Base-by-base conservation (phyloP, 2,329 filamentous ascomycete genomes). In the Byssochlamys sp. region DNA sequence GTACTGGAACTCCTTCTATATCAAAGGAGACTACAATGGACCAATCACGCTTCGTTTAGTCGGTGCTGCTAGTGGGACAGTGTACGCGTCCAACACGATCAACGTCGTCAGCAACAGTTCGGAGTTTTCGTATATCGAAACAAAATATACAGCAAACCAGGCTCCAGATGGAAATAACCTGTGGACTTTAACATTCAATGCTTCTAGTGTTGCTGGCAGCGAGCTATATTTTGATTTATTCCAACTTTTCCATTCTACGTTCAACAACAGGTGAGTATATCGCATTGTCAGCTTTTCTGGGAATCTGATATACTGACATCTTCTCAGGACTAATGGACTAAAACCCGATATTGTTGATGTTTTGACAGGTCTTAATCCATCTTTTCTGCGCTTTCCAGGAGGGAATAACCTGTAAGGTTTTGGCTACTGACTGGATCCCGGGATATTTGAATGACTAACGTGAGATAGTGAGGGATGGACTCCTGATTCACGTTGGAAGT, bases 161-260 rank as follows among this genome's bases (percentile, higher is more conserved):
- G 60, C 69, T n/a, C 59, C 68, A 2, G 60, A 69, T 55, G 60
- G 72, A 4, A 80, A 81, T 66, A 82, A 82, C 62, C 79, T 77
- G 0, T 78, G 81, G 56, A 71, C 73, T 1, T 68, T 82, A 54
- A 80, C 77, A 2, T 79, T 80, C 33, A 77, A 81, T 65, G 70
- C 74, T 14, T 69, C 71, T 7, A 69, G 73, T 59, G 69, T 73
- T 24, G 67, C 69, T 5, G 69, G 68, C 4, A 71, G 71, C 31
- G 73, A 73, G 0, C 68, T 80, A 7, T 75, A 80, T 62, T 81
- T 83, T 67, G 77, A 78, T 58, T 66, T 82, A 19, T 77, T 82
- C 59, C 78, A 76, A 54, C 66, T 82, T 39, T 82, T 81, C 67
- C 78, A 78, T 1, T 79, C 79, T 3, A 82, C 80, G 0, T 82